Percentiles rank a stretch among this genome's conserved stretches.
These are phyloP conservation scores for Curvularia eragrostidis DNA, from an alignment of 2,329 filamentous ascomycete genomes.

Conservation along the genomic window DNA sequence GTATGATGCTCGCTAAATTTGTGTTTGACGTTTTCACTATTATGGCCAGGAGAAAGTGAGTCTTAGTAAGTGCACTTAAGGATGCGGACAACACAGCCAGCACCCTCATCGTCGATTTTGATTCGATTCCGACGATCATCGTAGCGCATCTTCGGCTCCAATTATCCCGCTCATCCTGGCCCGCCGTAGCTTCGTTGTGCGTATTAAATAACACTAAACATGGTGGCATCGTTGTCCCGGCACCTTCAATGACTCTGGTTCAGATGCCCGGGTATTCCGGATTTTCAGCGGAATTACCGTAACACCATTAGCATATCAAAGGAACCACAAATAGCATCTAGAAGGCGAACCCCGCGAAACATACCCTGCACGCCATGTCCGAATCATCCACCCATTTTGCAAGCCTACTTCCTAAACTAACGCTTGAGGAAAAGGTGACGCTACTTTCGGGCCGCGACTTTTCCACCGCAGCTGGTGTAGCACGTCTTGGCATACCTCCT, in stretches of 20 bases:
- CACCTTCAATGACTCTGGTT: not conserved
- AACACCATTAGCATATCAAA: not conserved
- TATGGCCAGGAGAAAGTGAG: too few relatives aligned
- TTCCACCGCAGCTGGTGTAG: not conserved
- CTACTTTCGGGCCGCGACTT: not conserved
- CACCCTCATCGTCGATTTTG: too few relatives aligned
- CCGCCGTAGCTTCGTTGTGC: not conserved
- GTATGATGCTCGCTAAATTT: too few relatives aligned
- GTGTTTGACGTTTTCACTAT: too few relatives aligned
- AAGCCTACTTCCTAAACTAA: not conserved
- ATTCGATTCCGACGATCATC: too few relatives aligned
- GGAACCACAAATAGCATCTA: not conserved
- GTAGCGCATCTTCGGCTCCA: not conserved
- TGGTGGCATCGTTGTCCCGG: not conserved
- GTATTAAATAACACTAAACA: not conserved
- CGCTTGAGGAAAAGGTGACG: not conserved
- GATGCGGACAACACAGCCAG: too few relatives aligned
- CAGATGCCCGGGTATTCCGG: not conserved
- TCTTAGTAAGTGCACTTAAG: too few relatives aligned
- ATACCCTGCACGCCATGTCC: not conserved
- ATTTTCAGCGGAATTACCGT: not conserved
- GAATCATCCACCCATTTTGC: not conserved
- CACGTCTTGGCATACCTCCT: not conserved
- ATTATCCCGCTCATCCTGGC: not conserved
- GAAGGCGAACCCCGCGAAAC: not conserved